phyloP scores from a whole-genome alignment of 441 rosid species.

The Bruguiera hainesii region DNA sequence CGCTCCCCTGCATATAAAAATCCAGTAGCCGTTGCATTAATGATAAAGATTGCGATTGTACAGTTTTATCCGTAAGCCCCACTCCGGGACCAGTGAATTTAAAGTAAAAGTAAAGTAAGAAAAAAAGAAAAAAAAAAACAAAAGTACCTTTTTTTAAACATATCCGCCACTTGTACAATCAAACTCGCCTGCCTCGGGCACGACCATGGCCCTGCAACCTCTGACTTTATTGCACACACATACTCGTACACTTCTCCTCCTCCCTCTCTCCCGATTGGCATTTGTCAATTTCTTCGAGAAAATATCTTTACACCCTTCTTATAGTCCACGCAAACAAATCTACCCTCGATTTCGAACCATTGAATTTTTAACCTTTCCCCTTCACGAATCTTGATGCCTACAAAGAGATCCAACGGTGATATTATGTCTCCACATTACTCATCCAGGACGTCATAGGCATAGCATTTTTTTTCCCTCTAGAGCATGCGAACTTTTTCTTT shows the following conservation, averaged over 20 bases:
- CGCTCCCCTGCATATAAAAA: too few relatives aligned
- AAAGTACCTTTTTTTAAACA: conserved; percentile 6
- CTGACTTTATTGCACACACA: too few relatives aligned
- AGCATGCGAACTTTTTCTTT: background rate
- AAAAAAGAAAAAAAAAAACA: background rate
- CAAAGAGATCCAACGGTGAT: conserved; percentile 28
- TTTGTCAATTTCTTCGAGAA: conserved; percentile 14
- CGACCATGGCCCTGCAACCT: too few relatives aligned
- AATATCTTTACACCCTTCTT: too few relatives aligned
- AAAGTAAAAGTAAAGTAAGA: background rate
- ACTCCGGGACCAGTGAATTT: too few relatives aligned
- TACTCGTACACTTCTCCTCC: too few relatives aligned
- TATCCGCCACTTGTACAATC: conserved; percentile 12
- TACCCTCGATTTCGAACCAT: conserved; percentile 10
- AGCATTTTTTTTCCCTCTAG: background rate
- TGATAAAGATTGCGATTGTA: too few relatives aligned
- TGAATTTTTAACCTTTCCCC: conserved; percentile 1
- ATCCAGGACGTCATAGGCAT: background rate
- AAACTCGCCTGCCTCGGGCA: background rate
- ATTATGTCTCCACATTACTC: background rate
- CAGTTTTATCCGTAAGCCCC: too few relatives aligned
- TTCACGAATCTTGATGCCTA: background rate
- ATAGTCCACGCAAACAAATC: too few relatives aligned
- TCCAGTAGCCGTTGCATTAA: too few relatives aligned
- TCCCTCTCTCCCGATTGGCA: too few relatives aligned